Evolutionary conservation across 129 eudicot species (phyloP).

Genomic region (Oenanthe sinensis): DNA sequence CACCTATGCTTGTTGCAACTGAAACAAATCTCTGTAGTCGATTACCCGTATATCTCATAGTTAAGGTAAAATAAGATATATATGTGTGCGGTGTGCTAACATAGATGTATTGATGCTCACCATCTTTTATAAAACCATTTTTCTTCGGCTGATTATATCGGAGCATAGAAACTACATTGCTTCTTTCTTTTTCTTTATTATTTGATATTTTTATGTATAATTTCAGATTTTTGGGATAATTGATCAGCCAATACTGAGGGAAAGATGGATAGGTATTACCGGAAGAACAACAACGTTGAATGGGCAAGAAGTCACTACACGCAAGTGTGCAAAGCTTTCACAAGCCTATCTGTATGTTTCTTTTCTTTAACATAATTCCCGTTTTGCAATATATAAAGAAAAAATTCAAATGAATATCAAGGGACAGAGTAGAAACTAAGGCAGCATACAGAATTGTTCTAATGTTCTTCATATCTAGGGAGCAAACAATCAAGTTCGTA

Average conservation of each 20-base stretch:
- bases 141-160: background rate
- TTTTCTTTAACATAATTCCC: background rate
- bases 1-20: background rate
- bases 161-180: background rate
- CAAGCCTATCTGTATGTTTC: conserved; percentile 75
- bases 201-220: background rate
- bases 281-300: conserved; percentile 69
- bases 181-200: background rate
- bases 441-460: background rate
- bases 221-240: conserved; percentile 81
- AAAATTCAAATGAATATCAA: background rate
- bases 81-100: background rate
- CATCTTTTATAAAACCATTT: background rate
- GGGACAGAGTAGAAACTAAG: background rate
- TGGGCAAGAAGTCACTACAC: conserved; percentile 77
- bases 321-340: conserved; percentile 75
- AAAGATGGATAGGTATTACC: conserved; percentile 80
- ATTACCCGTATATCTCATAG: background rate
- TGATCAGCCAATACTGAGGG: conserved; percentile 82
- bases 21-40: background rate
- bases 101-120: background rate
- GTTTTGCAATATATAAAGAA: background rate
- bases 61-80: background rate
- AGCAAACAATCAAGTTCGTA: background rate
- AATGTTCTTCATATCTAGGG: background rate